These are phyloP conservation scores for Aurinia saxatilis DNA, from an alignment of 345 rosid species.

Conservation along the genomic window DNA sequence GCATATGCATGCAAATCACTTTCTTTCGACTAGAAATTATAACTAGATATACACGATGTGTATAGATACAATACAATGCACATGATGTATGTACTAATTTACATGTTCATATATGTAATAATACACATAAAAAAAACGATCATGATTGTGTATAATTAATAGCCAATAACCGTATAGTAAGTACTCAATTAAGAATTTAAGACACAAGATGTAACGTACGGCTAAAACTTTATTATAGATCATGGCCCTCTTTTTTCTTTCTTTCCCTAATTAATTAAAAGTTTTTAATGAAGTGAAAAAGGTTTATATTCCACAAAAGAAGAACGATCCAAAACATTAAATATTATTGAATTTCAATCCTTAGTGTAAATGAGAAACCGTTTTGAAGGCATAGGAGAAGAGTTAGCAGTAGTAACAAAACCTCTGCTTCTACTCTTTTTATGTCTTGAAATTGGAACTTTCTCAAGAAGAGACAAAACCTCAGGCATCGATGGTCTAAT, in stretches of 20 bases:
- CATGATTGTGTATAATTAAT: constrained; percentile 1
- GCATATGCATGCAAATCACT: constrained; percentile 18
- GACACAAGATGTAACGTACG: constrained; percentile 22
- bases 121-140: constrained; percentile 2
- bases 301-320: not conserved
- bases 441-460: constrained; percentile 18
- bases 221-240: constrained; percentile 4
- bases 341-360: not conserved
- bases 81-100: not conserved
- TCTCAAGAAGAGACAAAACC: constrained; percentile 46
- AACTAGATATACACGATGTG: too few relatives aligned
- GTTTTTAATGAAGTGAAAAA: constrained; percentile 13
- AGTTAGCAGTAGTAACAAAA: not conserved
- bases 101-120: not conserved
- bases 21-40: not conserved
- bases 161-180: constrained; percentile 7
- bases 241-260: not conserved
- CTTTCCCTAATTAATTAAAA: not conserved
- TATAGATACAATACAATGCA: too few relatives aligned
- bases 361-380: constrained; percentile 11
- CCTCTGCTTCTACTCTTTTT: constrained; percentile 24
- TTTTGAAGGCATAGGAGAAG: constrained; percentile 9
- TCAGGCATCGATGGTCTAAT: constrained; percentile 58
- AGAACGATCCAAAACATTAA: not conserved
- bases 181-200: not conserved